Base-by-base conservation (phyloP, 768 basidiomycete species). In the Cyclocybe cylindracea region DNA sequence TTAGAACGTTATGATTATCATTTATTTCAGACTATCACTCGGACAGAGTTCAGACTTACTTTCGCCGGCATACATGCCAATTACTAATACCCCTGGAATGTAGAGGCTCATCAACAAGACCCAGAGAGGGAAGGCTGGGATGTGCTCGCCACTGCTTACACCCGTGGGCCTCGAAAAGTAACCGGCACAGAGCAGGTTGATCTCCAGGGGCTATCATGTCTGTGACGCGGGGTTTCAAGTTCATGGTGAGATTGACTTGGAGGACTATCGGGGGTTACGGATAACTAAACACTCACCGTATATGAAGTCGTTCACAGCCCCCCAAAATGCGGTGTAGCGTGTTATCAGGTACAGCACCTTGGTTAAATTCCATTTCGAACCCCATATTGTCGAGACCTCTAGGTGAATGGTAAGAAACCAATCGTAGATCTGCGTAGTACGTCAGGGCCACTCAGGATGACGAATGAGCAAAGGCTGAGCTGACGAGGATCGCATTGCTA, bases 41-140 rank as follows among this genome's bases (percentile, higher is more conserved):
- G 16, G 16, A 16, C 16, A 39, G 16, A 36, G 24, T 29, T 14
- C 2, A 33, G 18, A 44, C 59, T 36, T 31, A 61, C 60, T 44
- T 54, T 61, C 60, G 5, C 56, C 61, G 4, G 52, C 39, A 3
- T 47, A 58, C 5, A 50, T 13, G 2, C 52, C 52, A 18, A 50
- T 16, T 1, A 16, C 16, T 16, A 16, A 16, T 16, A 16, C 16
- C 16, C 16, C 16, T 16, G 16, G 16, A 16, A 16, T 16, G 16
- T 16, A 16, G 16, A 16, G 1, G 16, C 16, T 16, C 16, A 1
- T 16, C 16, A 16, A 16, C 16, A 16, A 16, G 16, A 16, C 16
- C 16, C 16, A 16, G 16, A 16, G 16, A 16, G 16, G 16, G 16
- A 16, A 16, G 16, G 16, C 16, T 16, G 16, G 16, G 16, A 16